Conservation (phyloP, 805 yeast species). For the Metschnikowia continentalis region DNA sequence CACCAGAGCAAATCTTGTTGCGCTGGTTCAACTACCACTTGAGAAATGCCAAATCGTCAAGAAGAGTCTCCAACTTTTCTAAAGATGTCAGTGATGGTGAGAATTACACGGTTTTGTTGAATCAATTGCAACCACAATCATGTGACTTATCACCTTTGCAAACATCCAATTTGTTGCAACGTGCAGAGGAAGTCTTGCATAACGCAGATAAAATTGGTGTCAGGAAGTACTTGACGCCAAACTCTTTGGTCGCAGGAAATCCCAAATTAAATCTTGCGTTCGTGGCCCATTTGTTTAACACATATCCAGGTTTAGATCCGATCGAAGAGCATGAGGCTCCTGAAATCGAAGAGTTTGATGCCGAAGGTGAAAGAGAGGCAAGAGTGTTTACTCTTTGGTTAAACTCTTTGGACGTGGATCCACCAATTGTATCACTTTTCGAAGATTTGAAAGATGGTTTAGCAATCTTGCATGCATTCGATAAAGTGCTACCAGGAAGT, state of each 20-base stretch:
- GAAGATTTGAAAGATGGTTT: constrained; percentile 95
- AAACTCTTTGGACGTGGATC: constrained; percentile 93
- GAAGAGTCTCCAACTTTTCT: constrained; percentile 83
- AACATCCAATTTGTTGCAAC: constrained; percentile 63
- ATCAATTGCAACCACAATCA: constrained; percentile 79
- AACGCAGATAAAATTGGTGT: constrained; percentile 91
- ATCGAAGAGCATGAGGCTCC: constrained; percentile 86
- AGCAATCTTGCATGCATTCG: constrained; percentile 84
- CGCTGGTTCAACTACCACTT: constrained; percentile 98
- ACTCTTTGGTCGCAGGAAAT: constrained; percentile 89
- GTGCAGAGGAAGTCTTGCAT: constrained; percentile 82
- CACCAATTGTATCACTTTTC: constrained; percentile 84
- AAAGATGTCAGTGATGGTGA: constrained; percentile 92
- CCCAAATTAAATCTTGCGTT: constrained; percentile 95
- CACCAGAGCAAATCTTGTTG: constrained; percentile 94
- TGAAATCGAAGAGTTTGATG: constrained; percentile 96
- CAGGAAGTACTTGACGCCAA: constrained; percentile 92
- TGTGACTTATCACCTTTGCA: constrained; percentile 84
- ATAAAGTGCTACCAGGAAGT: constrained; percentile 91
- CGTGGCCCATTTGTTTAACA: constrained; percentile 95
- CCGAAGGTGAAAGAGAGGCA: constrained; percentile 99
- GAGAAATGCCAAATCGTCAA: constrained; percentile 84
- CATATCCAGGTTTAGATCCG: constrained; percentile 95
- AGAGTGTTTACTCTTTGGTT: constrained; percentile 97
- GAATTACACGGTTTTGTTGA: constrained; percentile 81